Percentiles rank a stretch among this genome's conserved stretches.
Evolutionary conservation across 2,329 filamentous ascomycete genomes (phyloP).

Genomic region (Teratosphaeria viscida): DNA sequence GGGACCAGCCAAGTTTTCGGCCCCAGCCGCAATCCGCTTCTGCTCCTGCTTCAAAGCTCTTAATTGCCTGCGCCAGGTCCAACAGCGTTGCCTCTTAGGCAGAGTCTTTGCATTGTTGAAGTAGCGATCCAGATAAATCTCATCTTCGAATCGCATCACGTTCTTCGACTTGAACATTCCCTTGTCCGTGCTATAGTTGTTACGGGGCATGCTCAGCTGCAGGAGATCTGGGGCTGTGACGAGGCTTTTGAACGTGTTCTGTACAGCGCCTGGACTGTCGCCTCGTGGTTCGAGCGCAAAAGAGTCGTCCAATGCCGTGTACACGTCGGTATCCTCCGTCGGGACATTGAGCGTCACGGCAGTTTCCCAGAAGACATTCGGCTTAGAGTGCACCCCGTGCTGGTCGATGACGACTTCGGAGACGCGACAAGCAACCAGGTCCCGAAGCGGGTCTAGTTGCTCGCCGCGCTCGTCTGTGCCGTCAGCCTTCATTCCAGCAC

Average conservation of each 20-base stretch:
- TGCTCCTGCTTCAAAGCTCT: constrained; percentile 20
- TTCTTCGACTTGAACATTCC: constrained; percentile 63
- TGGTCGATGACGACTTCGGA: constrained; percentile 11
- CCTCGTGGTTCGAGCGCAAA: constrained; percentile 72
- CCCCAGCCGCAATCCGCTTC: constrained; percentile 13
- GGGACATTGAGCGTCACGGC: constrained; percentile 50
- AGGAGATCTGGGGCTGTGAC: constrained; percentile 59
- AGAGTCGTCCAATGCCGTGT: constrained; percentile 72
- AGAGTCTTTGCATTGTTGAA: constrained; percentile 59
- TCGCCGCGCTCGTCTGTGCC: constrained; percentile 57
- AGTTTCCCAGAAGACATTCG: constrained; percentile 25
- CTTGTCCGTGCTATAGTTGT: constrained; percentile 51
- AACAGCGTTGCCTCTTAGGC: constrained; percentile 55
- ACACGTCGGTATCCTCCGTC: constrained; percentile 54
- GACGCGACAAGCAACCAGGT: constrained; percentile 7
- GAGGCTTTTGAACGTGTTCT: constrained; percentile 58
- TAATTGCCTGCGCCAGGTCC: constrained; percentile 61
- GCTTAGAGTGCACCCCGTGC: constrained; percentile 9
- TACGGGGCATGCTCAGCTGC: constrained; percentile 80
- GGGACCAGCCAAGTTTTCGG: constrained; percentile 18
- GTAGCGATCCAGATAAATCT: constrained; percentile 80
- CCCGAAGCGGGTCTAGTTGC: constrained; percentile 54
- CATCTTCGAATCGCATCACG: constrained; percentile 67
- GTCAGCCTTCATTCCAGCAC: constrained; percentile 71
- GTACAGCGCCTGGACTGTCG: constrained; percentile 38